Percentiles rank a stretch among this genome's conserved stretches.
phyloP scores from a whole-genome alignment of 2,329 filamentous ascomycete genomes.

The Talaromyces piceae region DNA sequence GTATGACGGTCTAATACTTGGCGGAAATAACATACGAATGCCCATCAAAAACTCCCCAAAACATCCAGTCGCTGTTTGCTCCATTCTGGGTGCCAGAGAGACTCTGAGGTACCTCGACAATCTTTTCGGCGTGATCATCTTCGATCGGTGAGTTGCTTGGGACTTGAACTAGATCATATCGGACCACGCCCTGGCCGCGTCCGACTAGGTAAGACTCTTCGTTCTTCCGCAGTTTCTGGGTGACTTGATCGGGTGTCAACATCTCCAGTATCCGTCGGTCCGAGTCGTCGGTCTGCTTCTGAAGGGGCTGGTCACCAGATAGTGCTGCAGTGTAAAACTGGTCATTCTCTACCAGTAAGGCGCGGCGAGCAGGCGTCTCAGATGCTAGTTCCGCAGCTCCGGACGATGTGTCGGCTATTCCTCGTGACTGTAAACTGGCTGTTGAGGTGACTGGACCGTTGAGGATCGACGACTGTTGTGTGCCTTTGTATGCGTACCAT shows the following conservation, averaged over 20 bases:
- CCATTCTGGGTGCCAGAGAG: slow-evolving; percentile 49
- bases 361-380: slow-evolving; percentile 52
- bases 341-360: slow-evolving; percentile 82
- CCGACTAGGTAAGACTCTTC: slow-evolving; percentile 90
- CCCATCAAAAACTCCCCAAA: slow-evolving; percentile 98
- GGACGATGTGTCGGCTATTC: slow-evolving; percentile 19
- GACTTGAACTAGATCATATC: slow-evolving; percentile 91
- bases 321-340: slow-evolving; percentile 84
- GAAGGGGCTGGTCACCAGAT: slow-evolving; percentile 75
- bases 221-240: slow-evolving; percentile 76
- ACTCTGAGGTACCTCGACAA: slow-evolving; percentile 73
- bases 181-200: slow-evolving; percentile 79
- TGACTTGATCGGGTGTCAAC: slow-evolving; percentile 90
- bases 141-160: slow-evolving; percentile 97
- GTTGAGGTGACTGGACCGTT: slow-evolving; percentile 18
- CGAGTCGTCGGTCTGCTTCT: slow-evolving; percentile 78
- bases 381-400: slow-evolving; percentile 15
- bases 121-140: slow-evolving; percentile 97
- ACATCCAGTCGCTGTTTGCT: slow-evolving; percentile 88
- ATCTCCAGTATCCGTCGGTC: slow-evolving; percentile 87
- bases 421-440: slow-evolving; percentile 17
- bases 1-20: neutral
- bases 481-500: slow-evolving; percentile 43
- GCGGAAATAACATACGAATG: slow-evolving; percentile 62
- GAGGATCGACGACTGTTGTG: slow-evolving; percentile 20